Evolutionary conservation across 345 rosid species (phyloP).

Genomic region (Eutrema yunnanense): DNA sequence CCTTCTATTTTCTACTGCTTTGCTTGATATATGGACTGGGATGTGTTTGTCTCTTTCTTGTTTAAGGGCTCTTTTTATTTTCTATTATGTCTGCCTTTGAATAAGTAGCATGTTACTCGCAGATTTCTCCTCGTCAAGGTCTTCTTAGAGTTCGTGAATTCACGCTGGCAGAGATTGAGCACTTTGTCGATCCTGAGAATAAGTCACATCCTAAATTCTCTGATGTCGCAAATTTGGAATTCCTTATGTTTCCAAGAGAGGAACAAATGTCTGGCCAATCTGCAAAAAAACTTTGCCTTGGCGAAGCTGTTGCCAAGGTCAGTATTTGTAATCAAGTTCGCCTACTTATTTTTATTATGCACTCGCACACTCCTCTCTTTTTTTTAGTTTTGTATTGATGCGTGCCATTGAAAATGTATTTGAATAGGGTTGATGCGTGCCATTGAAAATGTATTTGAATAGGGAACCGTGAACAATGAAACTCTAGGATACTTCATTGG

Average conservation of each 20-base stretch:
- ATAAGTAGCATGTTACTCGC: background rate
- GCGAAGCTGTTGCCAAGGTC: slow-evolving; percentile 84
- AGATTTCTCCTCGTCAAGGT: slow-evolving; percentile 99
- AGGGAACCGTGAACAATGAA: slow-evolving; percentile 92
- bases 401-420: slow-evolving; percentile 2
- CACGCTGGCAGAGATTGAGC: slow-evolving; percentile 94
- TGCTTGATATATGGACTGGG: background rate
- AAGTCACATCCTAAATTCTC: slow-evolving; percentile 80
- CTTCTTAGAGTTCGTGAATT: slow-evolving; percentile 93
- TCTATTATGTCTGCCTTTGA: background rate
- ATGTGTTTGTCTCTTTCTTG: background rate
- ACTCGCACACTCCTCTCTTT: background rate
- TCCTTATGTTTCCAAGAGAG: slow-evolving; percentile 89
- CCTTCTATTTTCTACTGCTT: background rate
- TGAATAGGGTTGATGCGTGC: slow-evolving; percentile 43
- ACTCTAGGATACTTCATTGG: slow-evolving; percentile 97
- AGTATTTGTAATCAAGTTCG: background rate
- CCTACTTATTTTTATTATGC: background rate
- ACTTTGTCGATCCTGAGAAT: slow-evolving; percentile 93
- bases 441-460: background rate
- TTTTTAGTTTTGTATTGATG: background rate
- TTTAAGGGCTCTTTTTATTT: background rate
- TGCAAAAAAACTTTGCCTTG: slow-evolving; percentile 53
- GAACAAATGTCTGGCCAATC: slow-evolving; percentile 83
- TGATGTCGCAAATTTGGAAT: slow-evolving; percentile 61